Evolutionary conservation across 2,329 filamentous ascomycete species (phyloP).

Genomic region (Cytospora mali): DNA sequence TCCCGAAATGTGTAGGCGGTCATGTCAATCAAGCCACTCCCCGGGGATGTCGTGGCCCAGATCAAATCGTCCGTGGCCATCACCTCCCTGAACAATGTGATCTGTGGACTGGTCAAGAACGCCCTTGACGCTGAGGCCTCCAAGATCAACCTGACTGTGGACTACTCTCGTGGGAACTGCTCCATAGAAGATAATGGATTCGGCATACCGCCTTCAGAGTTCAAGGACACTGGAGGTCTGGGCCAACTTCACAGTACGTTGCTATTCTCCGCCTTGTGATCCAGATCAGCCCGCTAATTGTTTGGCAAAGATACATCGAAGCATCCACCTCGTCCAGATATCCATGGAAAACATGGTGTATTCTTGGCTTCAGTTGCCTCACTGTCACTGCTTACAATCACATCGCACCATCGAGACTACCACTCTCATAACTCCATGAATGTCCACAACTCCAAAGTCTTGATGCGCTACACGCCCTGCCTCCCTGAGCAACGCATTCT

Average conservation of each 20-base stretch:
- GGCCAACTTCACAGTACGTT: constrained; percentile 71
- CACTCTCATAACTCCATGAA: constrained; percentile 65
- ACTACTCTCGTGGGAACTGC: constrained; percentile 77
- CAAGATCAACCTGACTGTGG: constrained; percentile 69
- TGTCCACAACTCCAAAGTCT: constrained; percentile 68
- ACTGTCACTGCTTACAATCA: constrained; percentile 75
- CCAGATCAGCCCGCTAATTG: constrained; percentile 2
- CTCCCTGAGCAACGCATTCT: constrained; percentile 59
- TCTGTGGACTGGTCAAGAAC: constrained; percentile 77
- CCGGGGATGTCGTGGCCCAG: constrained; percentile 71
- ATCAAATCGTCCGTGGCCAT: constrained; percentile 85
- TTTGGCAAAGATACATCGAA: constrained; percentile 74
- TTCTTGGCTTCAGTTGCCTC: constrained; percentile 79
- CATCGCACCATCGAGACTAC: constrained; percentile 67
- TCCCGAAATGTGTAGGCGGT: constrained; percentile 28
- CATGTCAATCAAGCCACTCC: constrained; percentile 71
- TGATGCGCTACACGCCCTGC: constrained; percentile 67
- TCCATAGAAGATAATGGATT: constrained; percentile 80
- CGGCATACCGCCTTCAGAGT: constrained; percentile 76
- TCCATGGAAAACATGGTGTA: constrained; percentile 70
- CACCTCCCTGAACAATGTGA: constrained; percentile 70
- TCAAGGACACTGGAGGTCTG: constrained; percentile 69
- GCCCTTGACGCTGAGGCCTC: constrained; percentile 77
- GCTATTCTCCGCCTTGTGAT: constrained; percentile 16
- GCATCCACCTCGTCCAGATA: constrained; percentile 46